phyloP scores from a whole-genome alignment of 2,329 filamentous ascomycete genomes.

The Botrytis pseudocinerea region DNA sequence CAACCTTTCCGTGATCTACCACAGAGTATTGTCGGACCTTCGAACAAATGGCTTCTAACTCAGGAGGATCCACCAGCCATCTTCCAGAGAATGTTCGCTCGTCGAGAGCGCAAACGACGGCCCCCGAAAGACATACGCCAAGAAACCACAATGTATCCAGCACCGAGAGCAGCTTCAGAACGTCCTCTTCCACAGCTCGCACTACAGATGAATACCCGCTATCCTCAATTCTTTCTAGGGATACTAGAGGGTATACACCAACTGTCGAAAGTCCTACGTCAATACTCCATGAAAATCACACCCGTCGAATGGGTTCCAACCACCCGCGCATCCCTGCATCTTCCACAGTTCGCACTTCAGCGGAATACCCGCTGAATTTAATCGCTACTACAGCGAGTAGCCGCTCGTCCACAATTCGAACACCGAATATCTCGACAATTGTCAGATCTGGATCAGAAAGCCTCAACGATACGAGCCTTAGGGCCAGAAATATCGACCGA shows the following conservation, averaged over 20 bases:
- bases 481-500: no score
- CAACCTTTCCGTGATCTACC: not conserved
- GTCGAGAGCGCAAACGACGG: not conserved
- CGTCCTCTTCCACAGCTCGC: not conserved
- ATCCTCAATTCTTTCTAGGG: not conserved
- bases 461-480: not conserved
- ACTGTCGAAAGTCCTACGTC: no score
- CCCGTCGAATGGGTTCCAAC: no score
- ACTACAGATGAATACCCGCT: not conserved
- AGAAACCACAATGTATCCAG: not conserved
- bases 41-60: not conserved
- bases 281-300: no score
- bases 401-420: not conserved
- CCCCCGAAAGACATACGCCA: not conserved
- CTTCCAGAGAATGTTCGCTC: not conserved
- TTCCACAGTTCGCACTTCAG: not conserved
- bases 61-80: not conserved
- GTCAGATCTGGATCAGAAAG: not conserved
- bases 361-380: not conserved
- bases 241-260: no score
- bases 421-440: not conserved
- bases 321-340: no score
- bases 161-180: not conserved
- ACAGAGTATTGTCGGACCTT: not conserved
- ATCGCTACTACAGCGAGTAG: not conserved